Conservation (phyloP, 352 stramenopile species). For the Pythium dissotocum region DNA sequence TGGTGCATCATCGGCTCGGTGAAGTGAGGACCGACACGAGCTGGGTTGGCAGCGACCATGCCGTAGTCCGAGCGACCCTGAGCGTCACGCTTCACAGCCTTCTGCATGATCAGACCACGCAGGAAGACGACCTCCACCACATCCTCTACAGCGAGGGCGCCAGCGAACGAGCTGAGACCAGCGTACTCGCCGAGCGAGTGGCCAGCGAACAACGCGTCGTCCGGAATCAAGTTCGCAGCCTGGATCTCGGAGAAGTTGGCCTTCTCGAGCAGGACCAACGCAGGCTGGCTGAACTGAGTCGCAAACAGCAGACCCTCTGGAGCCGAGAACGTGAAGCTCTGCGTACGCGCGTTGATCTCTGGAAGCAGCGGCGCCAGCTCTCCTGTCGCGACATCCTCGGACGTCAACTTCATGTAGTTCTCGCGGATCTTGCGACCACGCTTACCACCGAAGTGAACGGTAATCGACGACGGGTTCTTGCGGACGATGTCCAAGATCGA, state of each 20-base stretch:
- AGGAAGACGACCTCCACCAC: constrained; percentile 86
- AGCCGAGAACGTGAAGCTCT: constrained; percentile 83
- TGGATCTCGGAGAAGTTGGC: constrained; percentile 85
- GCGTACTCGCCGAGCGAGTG: constrained; percentile 91
- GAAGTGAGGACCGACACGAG: constrained; percentile 68
- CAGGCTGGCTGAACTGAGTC: constrained; percentile 86
- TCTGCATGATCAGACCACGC: constrained; percentile 53
- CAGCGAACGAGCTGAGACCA: constrained; percentile 76
- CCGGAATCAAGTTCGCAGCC: constrained; percentile 61
- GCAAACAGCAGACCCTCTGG: constrained; percentile 80
- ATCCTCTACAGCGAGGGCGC: constrained; percentile 66
- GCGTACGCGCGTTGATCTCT: constrained; percentile 77
- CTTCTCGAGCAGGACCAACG: constrained; percentile 83
- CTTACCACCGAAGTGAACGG: constrained; percentile 86
- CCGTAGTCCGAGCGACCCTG: constrained; percentile 78
- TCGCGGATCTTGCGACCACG: constrained; percentile 78
- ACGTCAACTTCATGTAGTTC: constrained; percentile 83
- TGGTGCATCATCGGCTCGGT: constrained; percentile 66
- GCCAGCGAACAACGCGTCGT: constrained; percentile 78
- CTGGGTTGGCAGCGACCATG: constrained; percentile 88
- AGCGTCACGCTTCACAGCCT: constrained; percentile 41
- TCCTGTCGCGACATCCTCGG: constrained; percentile 58
- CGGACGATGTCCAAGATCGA: constrained; percentile 89
- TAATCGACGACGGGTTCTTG: constrained; percentile 82
- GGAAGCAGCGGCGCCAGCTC: constrained; percentile 65